Base-by-base conservation (phyloP, 495 filamentous ascomycete genomes). In the Aspergillus avenaceus region DNA sequence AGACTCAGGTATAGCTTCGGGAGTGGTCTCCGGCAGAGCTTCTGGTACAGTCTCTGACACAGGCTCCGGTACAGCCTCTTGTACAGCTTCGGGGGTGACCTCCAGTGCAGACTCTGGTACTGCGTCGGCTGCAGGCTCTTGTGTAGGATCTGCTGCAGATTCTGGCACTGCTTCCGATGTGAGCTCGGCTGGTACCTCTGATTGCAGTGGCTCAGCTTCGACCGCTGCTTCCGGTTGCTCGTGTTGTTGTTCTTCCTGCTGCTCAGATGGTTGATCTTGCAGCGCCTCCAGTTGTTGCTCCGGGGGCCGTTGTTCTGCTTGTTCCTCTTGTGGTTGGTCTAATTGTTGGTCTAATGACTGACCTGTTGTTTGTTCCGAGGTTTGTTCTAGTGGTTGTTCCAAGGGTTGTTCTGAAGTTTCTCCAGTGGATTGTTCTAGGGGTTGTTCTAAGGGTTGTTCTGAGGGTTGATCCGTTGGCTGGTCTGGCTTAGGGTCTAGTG, bases 1-100 rank as follows among this genome's bases (percentile, higher is more conserved):
- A 23, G 45, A 11, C 27, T 50, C 50, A 16, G 47, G 40, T 7
- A 40, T 14, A 11, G 28, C 38, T 19, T 44, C 45, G 41, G 53
- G 12, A 26, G 36, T 47, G 43, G 50, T 22, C 28, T 16, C 14
- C 22, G 49, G 26, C 11, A n/a, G n/a, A n/a, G 25, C 21, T 38
- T 51, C 31, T 14, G 22, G 14, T 34, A 22, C 32, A 25, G 29
- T 2, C 6, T 21, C 27, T 38, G 45, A 4, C 34, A 38, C 45
- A n/a, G 28, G 44, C 26, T 24, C 24, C 34, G n/a, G n/a, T n/a
- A n/a, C n/a, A n/a, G 31, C 24, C 26, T 49, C 25, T 16, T 11
- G 8, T 47, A 16, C 41, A 25, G 21, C 8, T 2, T 14, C 14
- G 12, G 40, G 7, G 21, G 19, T 25, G 8, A 7, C 40, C 23